These are phyloP conservation scores for Quercus parvula DNA, from an alignment of 306 rosid species.

Conservation along the genomic window DNA sequence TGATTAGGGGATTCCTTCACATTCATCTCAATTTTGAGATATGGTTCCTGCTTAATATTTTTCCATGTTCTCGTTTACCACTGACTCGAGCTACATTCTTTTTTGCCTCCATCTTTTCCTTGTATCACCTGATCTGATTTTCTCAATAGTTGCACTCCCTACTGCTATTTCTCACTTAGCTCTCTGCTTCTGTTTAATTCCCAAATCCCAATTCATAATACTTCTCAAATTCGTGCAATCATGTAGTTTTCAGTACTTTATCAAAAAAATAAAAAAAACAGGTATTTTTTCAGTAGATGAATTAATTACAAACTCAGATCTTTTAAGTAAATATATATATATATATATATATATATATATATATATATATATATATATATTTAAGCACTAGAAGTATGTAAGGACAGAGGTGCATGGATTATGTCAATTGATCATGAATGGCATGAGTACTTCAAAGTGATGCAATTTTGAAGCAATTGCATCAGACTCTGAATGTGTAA, in stretches of 20 bases:
- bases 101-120: background rate
- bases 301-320: background rate
- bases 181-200: background rate
- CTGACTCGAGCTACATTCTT: background rate
- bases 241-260: background rate
- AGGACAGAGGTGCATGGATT: background rate
- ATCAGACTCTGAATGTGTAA: too few species aligned
- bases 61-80: background rate
- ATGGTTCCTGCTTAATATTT: background rate
- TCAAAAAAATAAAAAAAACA: too few species aligned
- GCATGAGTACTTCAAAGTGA: background rate
- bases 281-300: background rate
- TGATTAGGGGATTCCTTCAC: background rate
- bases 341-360: too few species aligned
- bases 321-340: background rate
- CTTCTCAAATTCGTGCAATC: background rate
- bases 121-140: background rate
- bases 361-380: too few species aligned
- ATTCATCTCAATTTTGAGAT: background rate
- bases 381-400: background rate
- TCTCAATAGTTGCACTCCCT: background rate
- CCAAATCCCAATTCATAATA: background rate
- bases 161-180: background rate
- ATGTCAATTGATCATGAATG: background rate
- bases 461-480: too few species aligned